Conservation (phyloP, 768 basidiomycete genomes). For the Pulveroboletus ravenelii region DNA sequence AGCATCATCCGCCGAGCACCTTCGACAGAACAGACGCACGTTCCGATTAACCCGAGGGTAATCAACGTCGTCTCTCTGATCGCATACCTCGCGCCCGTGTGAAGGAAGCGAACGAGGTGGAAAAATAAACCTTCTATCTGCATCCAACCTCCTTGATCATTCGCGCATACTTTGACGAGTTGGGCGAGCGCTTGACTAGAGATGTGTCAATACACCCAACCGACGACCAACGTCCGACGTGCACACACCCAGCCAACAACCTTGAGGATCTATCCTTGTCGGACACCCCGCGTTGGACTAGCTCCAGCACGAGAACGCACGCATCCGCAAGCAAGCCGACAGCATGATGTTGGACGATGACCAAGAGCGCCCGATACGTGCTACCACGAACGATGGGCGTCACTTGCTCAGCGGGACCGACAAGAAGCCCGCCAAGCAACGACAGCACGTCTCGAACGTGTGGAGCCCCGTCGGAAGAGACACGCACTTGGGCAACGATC, state of each 20-base stretch:
- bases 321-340: constrained; percentile 24
- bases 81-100: constrained; percentile 36
- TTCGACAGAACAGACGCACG: constrained; percentile 22
- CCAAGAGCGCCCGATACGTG: constrained; percentile 38
- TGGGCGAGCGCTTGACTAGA: constrained; percentile 43
- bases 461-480: constrained; percentile 11
- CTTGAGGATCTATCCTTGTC: constrained; percentile 57
- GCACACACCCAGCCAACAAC: constrained; percentile 61
- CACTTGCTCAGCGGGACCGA: constrained; percentile 44
- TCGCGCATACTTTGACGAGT: constrained; percentile 41
- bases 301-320: constrained; percentile 31
- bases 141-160: constrained; percentile 30
- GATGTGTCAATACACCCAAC: constrained; percentile 10
- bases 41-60: constrained; percentile 52
- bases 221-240: background rate
- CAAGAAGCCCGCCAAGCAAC: constrained; percentile 36
- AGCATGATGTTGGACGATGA: constrained; percentile 42
- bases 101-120: constrained; percentile 46
- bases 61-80: constrained; percentile 63
- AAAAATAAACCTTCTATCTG: constrained; percentile 40
- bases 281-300: constrained; percentile 46
- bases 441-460: constrained; percentile 30
- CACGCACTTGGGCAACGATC: constrained; percentile 9
- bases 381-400: constrained; percentile 43
- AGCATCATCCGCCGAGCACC: background rate